These are phyloP conservation scores for Spinacia oleracea DNA, from an alignment of 179 eudicot genomes.

Conservation along the genomic window DNA sequence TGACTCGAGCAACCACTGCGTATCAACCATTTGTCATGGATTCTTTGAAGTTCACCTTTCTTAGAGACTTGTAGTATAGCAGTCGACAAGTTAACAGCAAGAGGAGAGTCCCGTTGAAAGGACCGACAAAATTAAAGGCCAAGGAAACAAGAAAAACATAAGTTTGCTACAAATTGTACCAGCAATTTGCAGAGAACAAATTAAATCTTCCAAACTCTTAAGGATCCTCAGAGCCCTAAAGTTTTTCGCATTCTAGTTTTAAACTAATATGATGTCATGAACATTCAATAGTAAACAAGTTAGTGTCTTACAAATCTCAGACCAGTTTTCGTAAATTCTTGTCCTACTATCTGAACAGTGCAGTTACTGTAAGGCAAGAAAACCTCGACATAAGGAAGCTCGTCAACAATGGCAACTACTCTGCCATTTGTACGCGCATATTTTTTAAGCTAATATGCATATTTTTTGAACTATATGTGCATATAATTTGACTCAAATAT, in stretches of 20 bases:
- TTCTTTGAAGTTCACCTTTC: conserved; percentile 76
- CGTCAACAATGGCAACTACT: conserved; percentile 46
- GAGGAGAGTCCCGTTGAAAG: conserved; percentile 79
- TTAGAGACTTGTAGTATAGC: conserved; percentile 77
- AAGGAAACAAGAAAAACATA: not conserved
- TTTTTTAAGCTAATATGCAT: no score
- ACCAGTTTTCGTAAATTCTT: conserved; percentile 75
- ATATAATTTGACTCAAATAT: no score
- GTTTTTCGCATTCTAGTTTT: no score
- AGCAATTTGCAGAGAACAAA: not conserved
- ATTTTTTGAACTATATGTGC: no score
- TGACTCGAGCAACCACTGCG: conserved; percentile 42
- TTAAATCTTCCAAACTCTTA: not conserved
- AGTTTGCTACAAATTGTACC: no score
- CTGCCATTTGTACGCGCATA: conserved; percentile 35
- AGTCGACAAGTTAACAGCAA: conserved; percentile 72
- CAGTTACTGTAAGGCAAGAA: conserved; percentile 43
- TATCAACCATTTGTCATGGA: conserved; percentile 79
- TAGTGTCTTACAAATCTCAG: conserved; percentile 81
- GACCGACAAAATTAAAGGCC: conserved; percentile 52
- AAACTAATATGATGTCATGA: not conserved
- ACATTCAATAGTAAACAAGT: not conserved
- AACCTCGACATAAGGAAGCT: conserved; percentile 42
- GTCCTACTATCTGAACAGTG: conserved; percentile 55
- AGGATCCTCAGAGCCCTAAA: no score